Evolutionary conservation across 164 flowering plant species (phyloP).

Genomic region (Dillenia turbinata): DNA sequence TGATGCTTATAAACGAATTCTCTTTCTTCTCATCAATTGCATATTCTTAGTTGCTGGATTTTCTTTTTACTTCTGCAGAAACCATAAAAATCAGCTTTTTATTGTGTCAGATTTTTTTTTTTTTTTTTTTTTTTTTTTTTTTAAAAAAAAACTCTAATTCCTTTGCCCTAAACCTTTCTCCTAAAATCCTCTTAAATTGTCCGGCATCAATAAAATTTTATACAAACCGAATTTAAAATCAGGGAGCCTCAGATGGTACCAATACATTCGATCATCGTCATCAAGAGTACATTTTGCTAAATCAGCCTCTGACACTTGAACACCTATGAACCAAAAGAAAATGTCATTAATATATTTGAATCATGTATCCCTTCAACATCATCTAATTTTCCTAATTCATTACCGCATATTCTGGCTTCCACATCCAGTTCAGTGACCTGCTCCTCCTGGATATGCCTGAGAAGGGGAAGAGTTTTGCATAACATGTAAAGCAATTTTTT

Average conservation of each 20-base stretch:
- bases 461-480: constrained; percentile 54
- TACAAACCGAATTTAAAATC: not conserved
- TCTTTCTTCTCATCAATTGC: too few relatives aligned
- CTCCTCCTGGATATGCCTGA: constrained; percentile 51
- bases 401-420: constrained; percentile 57
- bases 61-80: too few relatives aligned
- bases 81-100: too few relatives aligned
- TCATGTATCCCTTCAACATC: not conserved
- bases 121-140: too few relatives aligned
- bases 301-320: constrained; percentile 33
- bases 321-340: constrained; percentile 27
- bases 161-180: too few relatives aligned
- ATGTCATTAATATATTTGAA: not conserved
- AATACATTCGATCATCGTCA: constrained; percentile 61
- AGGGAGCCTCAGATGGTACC: constrained; percentile 36
- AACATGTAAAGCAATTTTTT: constrained; percentile 53
- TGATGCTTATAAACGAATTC: too few relatives aligned
- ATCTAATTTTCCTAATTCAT: too few relatives aligned
- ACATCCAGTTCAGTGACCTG: constrained; percentile 49
- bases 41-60: too few relatives aligned
- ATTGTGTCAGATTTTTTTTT: too few relatives aligned
- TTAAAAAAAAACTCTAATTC: too few relatives aligned
- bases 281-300: constrained; percentile 34
- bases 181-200: not conserved
- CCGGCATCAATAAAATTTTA: not conserved